Evolutionary conservation across 768 basidiomycete genomes (phyloP).

Genomic region (Lentinula lateritia): DNA sequence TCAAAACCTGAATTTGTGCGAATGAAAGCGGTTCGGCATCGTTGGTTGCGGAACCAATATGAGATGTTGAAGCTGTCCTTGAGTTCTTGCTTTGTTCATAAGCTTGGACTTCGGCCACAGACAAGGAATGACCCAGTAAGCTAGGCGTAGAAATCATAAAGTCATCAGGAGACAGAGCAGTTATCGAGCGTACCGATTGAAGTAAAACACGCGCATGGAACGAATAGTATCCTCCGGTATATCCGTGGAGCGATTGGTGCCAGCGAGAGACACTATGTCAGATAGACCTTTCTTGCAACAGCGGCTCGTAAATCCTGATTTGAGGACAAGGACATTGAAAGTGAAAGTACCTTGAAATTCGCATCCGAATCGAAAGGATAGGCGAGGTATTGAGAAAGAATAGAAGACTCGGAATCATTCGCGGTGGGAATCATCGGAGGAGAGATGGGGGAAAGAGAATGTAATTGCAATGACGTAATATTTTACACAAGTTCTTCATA

Average conservation of each 20-base stretch:
- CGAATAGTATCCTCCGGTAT: constrained; percentile 43
- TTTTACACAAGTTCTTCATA: too few species aligned
- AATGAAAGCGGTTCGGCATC: constrained; percentile 43
- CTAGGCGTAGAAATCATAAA: constrained; percentile 16
- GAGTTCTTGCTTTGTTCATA: constrained; percentile 22
- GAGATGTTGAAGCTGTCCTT: not conserved
- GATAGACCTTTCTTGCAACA: constrained; percentile 58
- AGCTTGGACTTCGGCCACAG: constrained; percentile 34
- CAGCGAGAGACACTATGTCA: constrained; percentile 40
- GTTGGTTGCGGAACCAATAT: not conserved
- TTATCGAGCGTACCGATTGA: constrained; percentile 43
- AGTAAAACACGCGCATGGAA: constrained; percentile 64
- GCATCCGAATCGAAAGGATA: constrained; percentile 56
- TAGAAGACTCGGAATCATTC: not conserved
- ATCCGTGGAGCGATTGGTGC: constrained; percentile 22
- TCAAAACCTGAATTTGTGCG: constrained; percentile 61
- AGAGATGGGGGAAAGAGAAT: too few species aligned
- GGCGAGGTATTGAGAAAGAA: constrained; percentile 23
- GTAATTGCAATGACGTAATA: too few species aligned
- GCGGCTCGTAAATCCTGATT: constrained; percentile 5
- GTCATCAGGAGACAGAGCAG: not conserved
- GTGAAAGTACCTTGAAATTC: constrained; percentile 48
- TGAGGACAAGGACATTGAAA: not conserved
- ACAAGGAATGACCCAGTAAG: constrained; percentile 34
- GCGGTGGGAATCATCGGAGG: too few species aligned